Conservation (phyloP, 2,329 filamentous ascomycete species). For the Xylariaceae sp. region DNA sequence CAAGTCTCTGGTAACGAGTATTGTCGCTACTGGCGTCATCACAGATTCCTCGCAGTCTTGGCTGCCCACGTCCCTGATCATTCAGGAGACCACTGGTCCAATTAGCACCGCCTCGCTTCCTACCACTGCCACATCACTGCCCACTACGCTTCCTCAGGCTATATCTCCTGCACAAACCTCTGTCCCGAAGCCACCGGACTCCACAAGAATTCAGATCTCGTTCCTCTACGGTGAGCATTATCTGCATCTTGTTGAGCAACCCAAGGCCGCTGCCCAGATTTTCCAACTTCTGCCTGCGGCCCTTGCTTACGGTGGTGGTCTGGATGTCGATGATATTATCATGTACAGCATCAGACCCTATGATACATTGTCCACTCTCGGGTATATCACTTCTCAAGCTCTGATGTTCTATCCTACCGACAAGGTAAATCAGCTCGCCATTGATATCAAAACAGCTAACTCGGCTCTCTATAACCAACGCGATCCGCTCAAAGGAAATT, state of each 20-base stretch:
- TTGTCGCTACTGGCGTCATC: slow-evolving; percentile 40
- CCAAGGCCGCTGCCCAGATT: slow-evolving; percentile 74
- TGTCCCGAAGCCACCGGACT: slow-evolving; percentile 52
- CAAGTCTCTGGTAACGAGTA: slow-evolving; percentile 33
- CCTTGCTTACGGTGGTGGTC: slow-evolving; percentile 57
- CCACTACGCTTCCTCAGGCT: slow-evolving; percentile 64
- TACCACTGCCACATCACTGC: slow-evolving; percentile 50
- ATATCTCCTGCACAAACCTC: slow-evolving; percentile 64
- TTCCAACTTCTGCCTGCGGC: slow-evolving; percentile 72
- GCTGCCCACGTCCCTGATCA: slow-evolving; percentile 58
- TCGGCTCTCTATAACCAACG: slow-evolving; percentile 71
- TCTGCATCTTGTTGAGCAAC: slow-evolving; percentile 67
- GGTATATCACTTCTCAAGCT: slow-evolving; percentile 77
- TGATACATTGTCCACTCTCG: slow-evolving; percentile 62
- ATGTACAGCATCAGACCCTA: slow-evolving; percentile 71
- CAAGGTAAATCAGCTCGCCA: slow-evolving; percentile 60
- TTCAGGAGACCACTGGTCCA: slow-evolving; percentile 43
- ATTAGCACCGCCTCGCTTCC: slow-evolving; percentile 36
- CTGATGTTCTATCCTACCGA: slow-evolving; percentile 69
- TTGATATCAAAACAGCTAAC: slow-evolving; percentile 65
- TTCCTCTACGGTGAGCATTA: slow-evolving; percentile 81
- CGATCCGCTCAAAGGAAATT: slow-evolving; percentile 58
- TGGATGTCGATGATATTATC: slow-evolving; percentile 51
- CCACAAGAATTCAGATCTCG: slow-evolving; percentile 73
- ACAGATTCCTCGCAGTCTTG: slow-evolving; percentile 42